Conservation (phyloP, 495 filamentous ascomycete species). For the Trichoderma orchidacearum region DNA sequence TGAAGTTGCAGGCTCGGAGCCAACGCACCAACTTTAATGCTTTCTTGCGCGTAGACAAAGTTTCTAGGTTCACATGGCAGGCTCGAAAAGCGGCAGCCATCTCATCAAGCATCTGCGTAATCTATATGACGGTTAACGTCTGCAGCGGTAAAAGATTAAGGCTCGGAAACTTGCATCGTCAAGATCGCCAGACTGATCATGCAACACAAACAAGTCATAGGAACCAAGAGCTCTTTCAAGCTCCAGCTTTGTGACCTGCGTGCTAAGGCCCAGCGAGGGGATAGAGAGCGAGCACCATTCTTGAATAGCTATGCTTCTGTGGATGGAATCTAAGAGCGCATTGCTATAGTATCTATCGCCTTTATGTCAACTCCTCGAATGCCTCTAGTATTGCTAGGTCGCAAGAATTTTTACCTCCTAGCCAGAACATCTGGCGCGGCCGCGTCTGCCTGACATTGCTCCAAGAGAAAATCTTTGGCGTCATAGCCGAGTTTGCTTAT, state of each 20-base stretch:
- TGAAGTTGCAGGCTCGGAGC: conserved; percentile 49
- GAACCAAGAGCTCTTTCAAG: conserved; percentile 65
- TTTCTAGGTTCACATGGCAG: conserved; percentile 33
- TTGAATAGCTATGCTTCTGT: conserved; percentile 62
- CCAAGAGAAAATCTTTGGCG: conserved; percentile 71
- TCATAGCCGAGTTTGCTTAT: conserved; percentile 69
- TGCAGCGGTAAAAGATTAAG: background rate
- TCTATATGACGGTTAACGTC: conserved; percentile 21
- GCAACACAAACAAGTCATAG: conserved; percentile 79
- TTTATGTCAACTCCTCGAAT: background rate
- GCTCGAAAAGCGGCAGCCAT: conserved; percentile 40
- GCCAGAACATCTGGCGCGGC: conserved; percentile 63
- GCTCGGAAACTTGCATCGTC: conserved; percentile 42
- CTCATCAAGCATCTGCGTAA: conserved; percentile 46
- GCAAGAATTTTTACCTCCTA: conserved; percentile 42
- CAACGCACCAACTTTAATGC: conserved; percentile 54
- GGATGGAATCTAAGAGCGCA: conserved; percentile 61
- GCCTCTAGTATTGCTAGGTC: background rate
- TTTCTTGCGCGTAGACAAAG: conserved; percentile 45
- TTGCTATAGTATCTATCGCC: conserved; percentile 57
- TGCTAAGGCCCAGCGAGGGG: background rate
- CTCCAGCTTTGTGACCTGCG: conserved; percentile 30
- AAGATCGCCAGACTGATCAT: conserved; percentile 54
- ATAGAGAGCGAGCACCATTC: conserved; percentile 40
- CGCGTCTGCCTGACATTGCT: conserved; percentile 44